Evolutionary conservation across 179 eudicot species (phyloP).

Genomic region (Kewa caespitosa): DNA sequence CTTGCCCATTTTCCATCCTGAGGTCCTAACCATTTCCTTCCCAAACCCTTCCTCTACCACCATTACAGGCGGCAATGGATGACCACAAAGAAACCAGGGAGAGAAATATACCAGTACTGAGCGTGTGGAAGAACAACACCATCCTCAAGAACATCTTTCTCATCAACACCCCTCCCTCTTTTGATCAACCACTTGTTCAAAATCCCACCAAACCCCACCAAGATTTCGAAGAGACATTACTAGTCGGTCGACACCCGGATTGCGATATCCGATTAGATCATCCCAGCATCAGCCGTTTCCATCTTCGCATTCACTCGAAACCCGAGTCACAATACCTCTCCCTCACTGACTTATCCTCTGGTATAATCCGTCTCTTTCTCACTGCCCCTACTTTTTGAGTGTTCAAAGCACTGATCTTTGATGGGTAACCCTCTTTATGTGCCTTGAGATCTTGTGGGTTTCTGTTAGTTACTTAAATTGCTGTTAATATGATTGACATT

Average conservation of each 20-base stretch:
- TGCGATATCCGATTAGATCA: slow-evolving; percentile 76
- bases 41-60: not conserved
- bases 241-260: slow-evolving; percentile 82
- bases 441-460: not conserved
- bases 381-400: not conserved
- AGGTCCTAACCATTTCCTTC: slow-evolving; percentile 14
- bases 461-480: not conserved
- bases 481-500: no score
- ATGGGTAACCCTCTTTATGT: no score
- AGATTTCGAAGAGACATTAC: slow-evolving; percentile 49
- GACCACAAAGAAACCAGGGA: slow-evolving; percentile 43
- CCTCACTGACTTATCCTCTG: slow-evolving; percentile 69
- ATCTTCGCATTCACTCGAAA: slow-evolving; percentile 62
- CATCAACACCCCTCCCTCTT: slow-evolving; percentile 41
- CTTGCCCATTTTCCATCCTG: not conserved
- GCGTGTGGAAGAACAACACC: slow-evolving; percentile 64
- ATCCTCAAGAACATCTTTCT: slow-evolving; percentile 89
- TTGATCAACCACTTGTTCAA: not conserved
- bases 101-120: slow-evolving; percentile 70
- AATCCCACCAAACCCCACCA: slow-evolving; percentile 4
- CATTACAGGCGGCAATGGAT: slow-evolving; percentile 12
- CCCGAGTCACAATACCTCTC: slow-evolving; percentile 47
- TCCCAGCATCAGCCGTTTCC: slow-evolving; percentile 92
- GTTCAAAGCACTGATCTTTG: not conserved
- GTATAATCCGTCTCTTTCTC: slow-evolving; percentile 26